Base-by-base conservation (phyloP, 2,329 filamentous ascomycete genomes). In the Penicillium sp. region DNA sequence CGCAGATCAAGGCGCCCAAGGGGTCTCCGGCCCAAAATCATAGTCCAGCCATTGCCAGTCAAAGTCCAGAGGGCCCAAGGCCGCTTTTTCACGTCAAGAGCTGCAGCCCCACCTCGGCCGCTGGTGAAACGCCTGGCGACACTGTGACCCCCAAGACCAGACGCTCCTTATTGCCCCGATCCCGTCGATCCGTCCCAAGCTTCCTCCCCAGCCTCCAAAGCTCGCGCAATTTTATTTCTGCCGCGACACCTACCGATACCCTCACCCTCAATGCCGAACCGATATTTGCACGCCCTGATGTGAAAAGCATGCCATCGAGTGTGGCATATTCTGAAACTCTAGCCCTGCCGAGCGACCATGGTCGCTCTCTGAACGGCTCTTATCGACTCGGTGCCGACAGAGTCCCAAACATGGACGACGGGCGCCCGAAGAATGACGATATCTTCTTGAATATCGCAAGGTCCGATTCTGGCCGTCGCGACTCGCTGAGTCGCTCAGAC, bases 41-140 rank as follows among this genome's bases (percentile, higher is more conserved):
- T 2, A 22, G 20, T 22, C 20, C 20, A 22, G 20, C 20, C 20
- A 22, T 22, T 4, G 4, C 20, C 20, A 22, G 20, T 22, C 20
- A 22, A 22, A 22, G 20, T 22, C 20, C 20, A 22, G 24, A 10
- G n/a, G n/a, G n/a, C n/a, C n/a, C n/a, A n/a, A n/a, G n/a, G n/a
- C n/a, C n/a, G 36, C 61, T 59, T 47, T 36, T 30, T 50, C 42
- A 45, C 46, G 49, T 36, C 16, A 36, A 20, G 18, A 38, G 35
- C 31, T 35, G 31, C 3, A 38, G 35, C 35, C 35, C 35, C 35
- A 38, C 35, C 35, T 7, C 4, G 6, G 10, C 74, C 27, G 74
- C 70, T 50, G 68, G 72, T 61, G 79, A 77, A 53, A 78, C 79
- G 53, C 53, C 55, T 41, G 78, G 77, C 79, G 74, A 77, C 79